Percentiles rank a stretch among this genome's conserved stretches.
These are phyloP conservation scores for Chlorophyllum brunneum DNA, from an alignment of 768 basidiomycete species.

Conservation along the genomic window DNA sequence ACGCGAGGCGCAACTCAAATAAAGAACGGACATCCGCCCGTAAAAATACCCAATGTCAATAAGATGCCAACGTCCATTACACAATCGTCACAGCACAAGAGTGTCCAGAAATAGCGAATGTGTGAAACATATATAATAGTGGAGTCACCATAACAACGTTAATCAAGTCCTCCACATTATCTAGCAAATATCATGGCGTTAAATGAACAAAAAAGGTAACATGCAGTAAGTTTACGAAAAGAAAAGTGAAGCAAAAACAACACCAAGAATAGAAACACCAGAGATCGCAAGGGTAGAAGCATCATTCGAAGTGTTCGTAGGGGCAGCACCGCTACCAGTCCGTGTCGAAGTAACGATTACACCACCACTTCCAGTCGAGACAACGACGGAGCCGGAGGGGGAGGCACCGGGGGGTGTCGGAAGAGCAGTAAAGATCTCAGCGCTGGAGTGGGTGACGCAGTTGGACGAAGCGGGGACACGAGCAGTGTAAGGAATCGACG, in stretches of 20 bases:
- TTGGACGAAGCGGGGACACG: conserved; percentile 33
- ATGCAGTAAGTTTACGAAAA: conserved; percentile 10
- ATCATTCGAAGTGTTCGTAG: conserved; percentile 9
- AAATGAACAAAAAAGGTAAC: background rate
- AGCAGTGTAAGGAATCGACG: conserved; percentile 32
- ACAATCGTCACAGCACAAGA: background rate
- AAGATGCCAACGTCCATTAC: background rate
- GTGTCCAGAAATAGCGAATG: background rate
- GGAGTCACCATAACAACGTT: background rate
- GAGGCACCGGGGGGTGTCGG: conserved; percentile 6
- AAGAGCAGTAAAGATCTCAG: conserved; percentile 24
- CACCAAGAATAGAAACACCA: conserved; percentile 18
- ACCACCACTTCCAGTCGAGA: background rate
- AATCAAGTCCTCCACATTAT: no score
- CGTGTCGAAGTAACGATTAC: background rate
- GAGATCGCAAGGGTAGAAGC: conserved; percentile 21
- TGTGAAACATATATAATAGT: background rate
- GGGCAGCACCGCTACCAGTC: background rate
- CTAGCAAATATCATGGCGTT: background rate
- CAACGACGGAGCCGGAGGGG: background rate
- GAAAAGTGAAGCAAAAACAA: conserved; percentile 19
- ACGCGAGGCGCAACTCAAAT: no score
- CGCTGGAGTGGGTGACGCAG: conserved; percentile 28
- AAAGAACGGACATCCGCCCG: no score
- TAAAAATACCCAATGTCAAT: no score